Evolutionary conservation across 23 red algal species (phyloP), one percentile per base, ranked within the genome.

Genomic region (Gracilaria caudata): DNA sequence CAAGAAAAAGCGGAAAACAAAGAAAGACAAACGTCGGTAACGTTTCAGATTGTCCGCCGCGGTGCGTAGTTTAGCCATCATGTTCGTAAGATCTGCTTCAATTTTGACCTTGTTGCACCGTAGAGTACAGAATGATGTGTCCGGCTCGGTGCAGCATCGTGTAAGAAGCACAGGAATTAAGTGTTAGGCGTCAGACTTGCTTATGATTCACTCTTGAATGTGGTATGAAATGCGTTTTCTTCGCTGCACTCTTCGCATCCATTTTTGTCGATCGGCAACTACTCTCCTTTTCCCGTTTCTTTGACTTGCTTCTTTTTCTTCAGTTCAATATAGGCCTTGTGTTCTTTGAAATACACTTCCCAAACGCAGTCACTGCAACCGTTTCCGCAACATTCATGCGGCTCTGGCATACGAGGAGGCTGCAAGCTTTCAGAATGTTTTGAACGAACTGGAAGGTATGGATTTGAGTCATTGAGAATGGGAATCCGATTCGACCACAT

Each of bases 371-470:
- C 66, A 72, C 88, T 79, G 49, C 94, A 96, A 35, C 94, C 94
- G 64, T 96, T 96, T 38, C 94, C 94, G 55, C 94, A 96, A 65
- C 94, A 96, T 64, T 96, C 94, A 44, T 96, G 78, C 29, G 77
- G 73, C 45, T 86, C 94, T 40, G 94, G 94, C 82, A 87, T 63
- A 55, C 66, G 60, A 0, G 94, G 94, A 0, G 94, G 87, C 33
- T 64, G 29, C 4, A 57, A 21, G 43, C n/a, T 49, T 49, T 25
- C 70, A 25, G 33, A 25, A 49, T 47, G 37, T 17, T 4, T 75
- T 19, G 29, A 75, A 34, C 70, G 40, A 23, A 30, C 14, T 0
- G 40, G 25, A 26, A 46, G 16, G 37, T 21, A 12, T 20, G 3
- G 70, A 49, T 23, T 29, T 17, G 70, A 43, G 43, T 26, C 7